Conservation (phyloP, 1,284 basidiomycete species). For the Cerioporus squamosus region DNA sequence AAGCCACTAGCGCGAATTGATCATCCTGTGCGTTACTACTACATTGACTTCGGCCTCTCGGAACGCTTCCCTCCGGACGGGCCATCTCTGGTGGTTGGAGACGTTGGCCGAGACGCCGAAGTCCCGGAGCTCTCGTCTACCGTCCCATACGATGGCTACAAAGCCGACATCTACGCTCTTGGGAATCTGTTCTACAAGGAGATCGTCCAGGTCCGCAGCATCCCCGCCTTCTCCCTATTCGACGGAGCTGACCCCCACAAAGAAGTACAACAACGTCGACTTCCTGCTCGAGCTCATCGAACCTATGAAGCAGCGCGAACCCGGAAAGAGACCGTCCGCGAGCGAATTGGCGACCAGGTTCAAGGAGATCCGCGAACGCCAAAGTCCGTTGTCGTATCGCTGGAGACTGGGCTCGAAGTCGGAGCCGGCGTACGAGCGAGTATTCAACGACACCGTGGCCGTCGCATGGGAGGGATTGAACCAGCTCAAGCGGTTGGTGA, state of each 20-base stretch:
- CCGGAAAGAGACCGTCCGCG: conserved; percentile 3
- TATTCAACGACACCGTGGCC: conserved; percentile 21
- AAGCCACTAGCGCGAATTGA: conserved; percentile 11
- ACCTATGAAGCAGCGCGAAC: conserved; percentile 8
- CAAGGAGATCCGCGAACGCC: not conserved
- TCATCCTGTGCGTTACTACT: conserved; percentile 28
- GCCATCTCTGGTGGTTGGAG: conserved; percentile 14
- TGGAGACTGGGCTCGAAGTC: conserved; percentile 6
- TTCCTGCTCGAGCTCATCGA: conserved; percentile 12
- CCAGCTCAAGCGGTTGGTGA: conserved; percentile 10
- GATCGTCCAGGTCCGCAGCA: conserved; percentile 9
- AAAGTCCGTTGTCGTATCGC: not conserved
- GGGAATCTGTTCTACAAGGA: conserved; percentile 24
- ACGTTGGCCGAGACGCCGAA: conserved; percentile 27
- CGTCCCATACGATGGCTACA: conserved; percentile 34
- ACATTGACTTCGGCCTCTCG: conserved; percentile 35
- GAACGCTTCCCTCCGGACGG: conserved; percentile 6
- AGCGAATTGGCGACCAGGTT: not conserved
- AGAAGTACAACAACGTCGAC: conserved; percentile 15
- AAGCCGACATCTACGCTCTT: conserved; percentile 34
- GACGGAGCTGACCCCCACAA: too few relatives aligned
- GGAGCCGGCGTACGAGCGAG: conserved; percentile 14
- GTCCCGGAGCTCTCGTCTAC: conserved; percentile 33
- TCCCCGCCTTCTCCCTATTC: not conserved
- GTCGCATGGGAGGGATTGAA: conserved; percentile 21